Base-by-base conservation (phyloP, 345 rosid species). In the Toxicodendron radicans region DNA sequence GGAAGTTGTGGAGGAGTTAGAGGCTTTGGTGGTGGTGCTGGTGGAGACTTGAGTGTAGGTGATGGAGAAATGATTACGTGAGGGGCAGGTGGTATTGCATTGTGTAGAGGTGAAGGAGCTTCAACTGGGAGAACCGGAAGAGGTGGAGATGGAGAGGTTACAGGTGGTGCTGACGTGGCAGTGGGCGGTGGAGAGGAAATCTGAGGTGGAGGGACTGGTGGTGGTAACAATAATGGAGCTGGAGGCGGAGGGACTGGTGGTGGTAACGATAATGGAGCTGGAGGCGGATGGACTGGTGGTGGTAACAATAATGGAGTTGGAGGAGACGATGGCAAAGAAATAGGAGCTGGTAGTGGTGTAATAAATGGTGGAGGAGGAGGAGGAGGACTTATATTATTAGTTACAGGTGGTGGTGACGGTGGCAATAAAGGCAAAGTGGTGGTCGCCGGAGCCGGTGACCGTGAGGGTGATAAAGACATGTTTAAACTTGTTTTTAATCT, bases 101-200 rank as follows among this genome's bases (percentile, higher is more conserved):
- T 38, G 9, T 38, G 43, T 38, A 38, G 9, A 38, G 43, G 43
- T 1, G 43, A 9, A 38, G 43, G 43, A 38, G 43, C 43, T 38
- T 7, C 43, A 7, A 5, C 43, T 35, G 41, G 41, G 41, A 35
- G 5, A 35, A 35, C 41, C 7, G 43, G 43, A 38, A 38, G 9
- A 38, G 38, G 66, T 0, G 66, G 66, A n/a, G 58, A 30, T 54
- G 3, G 63, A 5, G 83, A 79, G 21, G 79, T 20, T 10, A 46
- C 53, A 3, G 83, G 74, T 10, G 18, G 43, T 41, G 45, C 43
- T 11, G 71, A 46, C 74, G 53, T 21, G 59, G 23, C 27, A 3
- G 58, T 18, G 2, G 83, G 60, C 24, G 81, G 80, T 14, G 76
- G 48, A 0, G 78, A 64, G 0, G 79, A 52, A 20, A 75, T n/a